Evolutionary conservation across 75 land plant species (phyloP).

Genomic region (Picea glauca): DNA sequence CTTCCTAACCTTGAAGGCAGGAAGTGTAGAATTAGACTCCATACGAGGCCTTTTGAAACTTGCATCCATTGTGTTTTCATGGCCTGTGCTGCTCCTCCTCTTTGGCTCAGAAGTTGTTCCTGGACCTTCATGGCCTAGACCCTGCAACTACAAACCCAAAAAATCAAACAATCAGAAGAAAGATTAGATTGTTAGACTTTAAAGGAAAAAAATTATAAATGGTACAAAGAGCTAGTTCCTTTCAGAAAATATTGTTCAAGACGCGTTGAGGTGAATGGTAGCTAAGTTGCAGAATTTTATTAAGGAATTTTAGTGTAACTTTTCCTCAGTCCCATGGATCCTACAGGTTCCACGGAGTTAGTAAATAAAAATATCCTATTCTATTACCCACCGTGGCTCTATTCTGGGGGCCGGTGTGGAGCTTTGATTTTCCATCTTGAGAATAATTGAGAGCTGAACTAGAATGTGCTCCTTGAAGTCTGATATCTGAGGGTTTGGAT

Average conservation of each 20-base stretch:
- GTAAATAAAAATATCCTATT: no score
- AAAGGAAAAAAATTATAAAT: neutral
- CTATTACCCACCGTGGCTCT: constrained; percentile 2
- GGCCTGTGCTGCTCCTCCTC: constrained; percentile 10
- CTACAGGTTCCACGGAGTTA: no score
- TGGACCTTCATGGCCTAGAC: constrained; percentile 1
- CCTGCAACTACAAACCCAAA: no score
- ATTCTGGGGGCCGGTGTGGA: neutral
- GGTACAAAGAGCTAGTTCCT: no score
- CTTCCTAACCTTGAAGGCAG: neutral
- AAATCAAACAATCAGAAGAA: neutral
- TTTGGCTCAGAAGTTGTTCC: neutral
- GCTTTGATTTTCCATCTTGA: constrained; percentile 4
- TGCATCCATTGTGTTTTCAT: constrained; percentile 1
- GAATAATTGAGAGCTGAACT: neutral
- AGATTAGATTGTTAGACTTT: neutral
- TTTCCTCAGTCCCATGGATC: no score
- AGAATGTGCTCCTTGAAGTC: constrained; percentile 2
- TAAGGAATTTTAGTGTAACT: no score
- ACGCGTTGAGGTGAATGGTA: neutral
- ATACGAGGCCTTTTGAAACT: constrained; percentile 11
- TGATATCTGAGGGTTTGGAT: constrained; percentile 3
- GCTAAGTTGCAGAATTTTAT: no score
- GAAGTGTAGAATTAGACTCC: neutral
- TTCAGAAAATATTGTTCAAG: no score